Conservation (phyloP, 805 yeast genomes). For the Dipodascus geniculatus region DNA sequence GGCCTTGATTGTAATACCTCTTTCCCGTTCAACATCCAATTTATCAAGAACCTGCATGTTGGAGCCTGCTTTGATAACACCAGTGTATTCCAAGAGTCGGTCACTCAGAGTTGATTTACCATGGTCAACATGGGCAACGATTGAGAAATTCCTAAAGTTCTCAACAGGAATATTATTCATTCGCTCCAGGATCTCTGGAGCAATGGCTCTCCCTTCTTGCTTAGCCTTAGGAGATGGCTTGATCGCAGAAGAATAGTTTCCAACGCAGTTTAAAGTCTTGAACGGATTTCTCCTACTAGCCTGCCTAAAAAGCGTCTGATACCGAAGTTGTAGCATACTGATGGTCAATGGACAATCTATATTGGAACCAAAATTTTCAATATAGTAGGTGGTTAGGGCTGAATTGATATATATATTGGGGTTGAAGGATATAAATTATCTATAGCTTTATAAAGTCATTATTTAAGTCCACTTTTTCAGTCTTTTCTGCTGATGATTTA, state of each 20-base stretch:
- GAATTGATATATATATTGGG: no score
- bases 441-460: neutral
- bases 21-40: slow-evolving; percentile 86
- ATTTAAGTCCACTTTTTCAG: neutral
- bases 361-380: neutral
- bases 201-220: neutral
- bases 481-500: neutral
- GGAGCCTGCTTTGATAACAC: slow-evolving; percentile 65
- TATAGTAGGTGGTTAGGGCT: neutral
- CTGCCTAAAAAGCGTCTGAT: neutral
- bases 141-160: slow-evolving; percentile 80
- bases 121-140: slow-evolving; percentile 93
- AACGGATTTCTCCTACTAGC: neutral
- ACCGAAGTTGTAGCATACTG: neutral
- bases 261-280: neutral
- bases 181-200: slow-evolving; percentile 36
- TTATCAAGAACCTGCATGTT: slow-evolving; percentile 79
- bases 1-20: slow-evolving; percentile 96
- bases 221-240: neutral
- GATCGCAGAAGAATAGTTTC: neutral
- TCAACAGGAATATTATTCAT: slow-evolving; percentile 72
- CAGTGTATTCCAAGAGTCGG: slow-evolving; percentile 74
- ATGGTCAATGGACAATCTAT: neutral
- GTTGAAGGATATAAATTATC: neutral
- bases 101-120: slow-evolving; percentile 74